Percentiles rank a stretch among this genome's conserved stretches.
phyloP scores from a whole-genome alignment of 345 rosid genomes.

The Cochlearia excelsa region DNA sequence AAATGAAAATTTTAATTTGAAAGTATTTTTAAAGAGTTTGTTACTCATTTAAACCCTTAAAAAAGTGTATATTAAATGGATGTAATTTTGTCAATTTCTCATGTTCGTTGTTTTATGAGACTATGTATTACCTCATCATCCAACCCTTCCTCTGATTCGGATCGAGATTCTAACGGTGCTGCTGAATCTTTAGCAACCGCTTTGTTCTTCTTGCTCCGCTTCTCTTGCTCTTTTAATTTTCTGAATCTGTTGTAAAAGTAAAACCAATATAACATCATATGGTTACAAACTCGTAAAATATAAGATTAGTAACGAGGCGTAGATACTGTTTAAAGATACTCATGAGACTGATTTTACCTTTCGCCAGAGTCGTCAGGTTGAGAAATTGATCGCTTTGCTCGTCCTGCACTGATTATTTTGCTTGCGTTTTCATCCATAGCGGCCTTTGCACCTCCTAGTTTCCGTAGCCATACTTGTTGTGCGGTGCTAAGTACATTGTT shows the following conservation, averaged over 20 bases:
- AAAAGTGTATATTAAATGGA: no score
- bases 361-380: constrained; percentile 68
- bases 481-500: constrained; percentile 95
- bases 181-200: constrained; percentile 49
- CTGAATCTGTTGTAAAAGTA: constrained; percentile 54
- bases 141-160: constrained; percentile 60
- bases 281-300: background rate
- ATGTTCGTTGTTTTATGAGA: background rate
- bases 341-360: constrained; percentile 41
- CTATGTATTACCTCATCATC: constrained; percentile 43
- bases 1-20: no score
- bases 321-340: no score
- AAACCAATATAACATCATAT: no score
- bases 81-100: background rate
- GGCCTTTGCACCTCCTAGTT: constrained; percentile 91
- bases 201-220: constrained; percentile 51
- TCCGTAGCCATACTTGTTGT: constrained; percentile 95
- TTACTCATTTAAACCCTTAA: no score
- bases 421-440: constrained; percentile 71
- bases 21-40: no score
- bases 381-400: constrained; percentile 79
- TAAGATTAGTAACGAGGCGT: no score
- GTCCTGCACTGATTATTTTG: constrained; percentile 90
- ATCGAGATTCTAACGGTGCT: constrained; percentile 37
- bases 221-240: constrained; percentile 70